Base-by-base conservation (phyloP, 805 yeast species). In the Candida andamanensis region DNA sequence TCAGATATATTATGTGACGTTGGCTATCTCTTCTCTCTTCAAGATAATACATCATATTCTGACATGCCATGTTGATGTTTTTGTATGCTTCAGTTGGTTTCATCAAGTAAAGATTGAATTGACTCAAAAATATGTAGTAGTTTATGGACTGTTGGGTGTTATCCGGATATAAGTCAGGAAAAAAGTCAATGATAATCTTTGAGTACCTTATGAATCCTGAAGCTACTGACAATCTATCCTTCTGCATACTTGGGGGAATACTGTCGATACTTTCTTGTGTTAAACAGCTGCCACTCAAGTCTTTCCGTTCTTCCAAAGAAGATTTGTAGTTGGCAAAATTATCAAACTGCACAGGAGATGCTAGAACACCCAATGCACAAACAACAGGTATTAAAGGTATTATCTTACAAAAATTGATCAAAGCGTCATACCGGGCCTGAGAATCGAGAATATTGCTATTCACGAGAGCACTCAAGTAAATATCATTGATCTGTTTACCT, bases 361-460 rank as follows among this genome's bases (percentile, higher is more conserved):
- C 34, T 8, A 59, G 29, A 2, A 49, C 45, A 7, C 67, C 67
- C 26, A 60, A 37, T 7, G 62, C 62, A 45, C 65, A 60, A 7
- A 51, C 43, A 16, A 50, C 26, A 4, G 56, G 30, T 3, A 60
- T 29, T 2, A 54, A 27, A 0, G 65, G 64, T 14, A 56, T 41
- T 17, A 42, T 41, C 16, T 40, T 37, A 26, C 58, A 50, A 15
- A 54, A 37, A 7, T 26, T 29, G 16, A 33, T 29, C 30, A 45
- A 55, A 6, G 55, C 51, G 2, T 33, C 31, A 12, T 47, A 47
- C 15, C 50, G 41, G 18, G 43, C 36, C 1, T 40, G 33, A 1
- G 41, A 36, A 27, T 52, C 52, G n/a, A 39, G 41, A n/a, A 50
- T 33, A 4, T 43, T 31, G 22, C 36, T 28, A 3, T 18, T 19